Evolutionary conservation across 1,139 yeast genomes (phyloP).

Genomic region (Candida sp.): DNA sequence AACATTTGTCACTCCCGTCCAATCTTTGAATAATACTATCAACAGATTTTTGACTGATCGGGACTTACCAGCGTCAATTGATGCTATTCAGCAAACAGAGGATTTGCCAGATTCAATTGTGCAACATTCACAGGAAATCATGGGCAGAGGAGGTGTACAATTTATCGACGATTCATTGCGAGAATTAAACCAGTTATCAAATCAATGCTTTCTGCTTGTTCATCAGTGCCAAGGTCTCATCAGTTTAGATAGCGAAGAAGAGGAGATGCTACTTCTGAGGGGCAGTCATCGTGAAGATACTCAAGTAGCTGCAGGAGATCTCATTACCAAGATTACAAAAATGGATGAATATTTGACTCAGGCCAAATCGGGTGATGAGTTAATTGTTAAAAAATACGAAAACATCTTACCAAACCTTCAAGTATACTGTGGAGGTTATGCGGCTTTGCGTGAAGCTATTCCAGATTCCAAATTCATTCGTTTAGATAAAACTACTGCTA

Average conservation of each 20-base stretch:
- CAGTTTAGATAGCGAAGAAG: conserved; percentile 53
- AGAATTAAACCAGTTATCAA: conserved; percentile 43
- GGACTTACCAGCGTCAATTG: conserved; percentile 61
- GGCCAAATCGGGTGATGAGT: conserved; percentile 62
- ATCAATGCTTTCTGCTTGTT: conserved; percentile 34
- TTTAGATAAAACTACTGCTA: conserved; percentile 38
- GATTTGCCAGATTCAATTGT: conserved; percentile 57
- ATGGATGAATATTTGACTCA: conserved; percentile 50
- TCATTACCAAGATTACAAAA: conserved; percentile 36
- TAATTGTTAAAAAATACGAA: conserved; percentile 41
- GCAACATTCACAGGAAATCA: conserved; percentile 53
- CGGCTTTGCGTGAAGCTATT: conserved; percentile 38
- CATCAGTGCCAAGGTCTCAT: conserved; percentile 47
- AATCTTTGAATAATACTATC: conserved; percentile 46
- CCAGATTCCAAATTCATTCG: conserved; percentile 47
- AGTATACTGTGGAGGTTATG: conserved; percentile 42
- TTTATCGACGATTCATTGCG: conserved; percentile 39
- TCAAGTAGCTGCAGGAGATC: conserved; percentile 30
- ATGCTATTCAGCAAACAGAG: conserved; percentile 60
- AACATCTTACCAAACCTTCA: conserved; percentile 42
- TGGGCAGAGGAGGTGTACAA: conserved; percentile 51
- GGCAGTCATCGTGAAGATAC: conserved; percentile 46
- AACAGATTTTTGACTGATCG: conserved; percentile 41
- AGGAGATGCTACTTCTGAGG: conserved; percentile 43
- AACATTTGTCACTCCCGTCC: conserved; percentile 50